Evolutionary conservation across 2,329 filamentous ascomycete genomes (phyloP), one percentile per base, ranked within the genome.

Genomic region (Colletotrichum sansevieriae): DNA sequence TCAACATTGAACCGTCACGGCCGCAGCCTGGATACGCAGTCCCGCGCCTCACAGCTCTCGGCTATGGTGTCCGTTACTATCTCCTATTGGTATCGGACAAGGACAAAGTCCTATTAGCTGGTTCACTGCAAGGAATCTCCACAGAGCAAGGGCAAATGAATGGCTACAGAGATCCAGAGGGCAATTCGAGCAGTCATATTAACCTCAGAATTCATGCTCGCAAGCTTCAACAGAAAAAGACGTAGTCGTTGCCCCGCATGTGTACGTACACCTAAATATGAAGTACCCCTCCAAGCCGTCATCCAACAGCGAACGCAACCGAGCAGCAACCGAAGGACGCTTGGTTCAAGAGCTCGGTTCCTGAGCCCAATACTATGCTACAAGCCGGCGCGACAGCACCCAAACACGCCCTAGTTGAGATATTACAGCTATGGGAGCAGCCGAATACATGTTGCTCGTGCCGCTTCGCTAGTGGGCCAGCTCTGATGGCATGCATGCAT

Each of bases 381-480:
- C 49, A 55, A 47, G 55, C 47, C 44, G 46, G 54, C 33, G 61
- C 46, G 13, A 44, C 54, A 44, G 37, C 65, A 52, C 35, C 59
- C 44, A 67, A 54, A 55, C 49, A 65, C 8, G 43, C 20, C 47
- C 33, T 43, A 49, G 41, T 39, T 20, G 20, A 49, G 15, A 44
- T 46, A 20, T 49, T 4, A 9, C 20, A 44, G 39, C 15, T 51
- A 43, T 57, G 44, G 51, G 54, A 57, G 64, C 11, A 68, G 44
- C 57, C 57, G 35, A 51, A 47, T 63, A 57, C 57, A n/a, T 54
- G 37, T 56, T 68, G 22, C 25, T 43, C 25, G 15, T 68, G 63
- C 63, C 51, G 57, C 52, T 52, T 70, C 63, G 44, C 63, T 70
- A 57, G 35, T 39, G 33, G 62, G 37, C 61, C 62, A 15, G 43